Evolutionary conservation across 2,329 filamentous ascomycete genomes (phyloP), one percentile per base, ranked within the genome.

Genomic region (Venturia asperata): DNA sequence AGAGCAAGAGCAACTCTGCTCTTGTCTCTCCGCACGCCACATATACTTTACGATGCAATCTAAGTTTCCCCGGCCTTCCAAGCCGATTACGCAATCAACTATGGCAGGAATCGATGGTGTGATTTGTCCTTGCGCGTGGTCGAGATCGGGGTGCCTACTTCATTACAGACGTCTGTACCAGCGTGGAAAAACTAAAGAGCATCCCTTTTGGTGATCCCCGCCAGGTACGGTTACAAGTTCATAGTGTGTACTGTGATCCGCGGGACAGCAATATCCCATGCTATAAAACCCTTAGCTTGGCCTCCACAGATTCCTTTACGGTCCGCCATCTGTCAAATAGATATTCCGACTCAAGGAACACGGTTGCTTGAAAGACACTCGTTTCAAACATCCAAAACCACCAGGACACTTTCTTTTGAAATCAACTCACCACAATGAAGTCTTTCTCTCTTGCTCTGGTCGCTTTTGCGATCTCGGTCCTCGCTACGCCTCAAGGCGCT

Each of bases 401-500:
- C 19, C 13, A 7, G 5, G 7, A 52, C 47, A 52, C 1, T 1
- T n/a, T 4, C 19, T 13, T 37, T 58, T 58, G 30, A 56, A 1
- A 3, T 17, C 24, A 61, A 60, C n/a, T 1, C n/a, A 13, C 60
- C 15, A 69, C 27, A 0, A 74, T 74, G 72, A 73, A 69, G 66
- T 67, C 70, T 62, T 60, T 68, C 56, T 66, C 69, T 63, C 65
- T 68, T 37, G 67, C 67, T 43, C 67, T 68, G 34, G 56, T 72
- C 34, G 70, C 66, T 10, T 58, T 58, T n/a, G 30, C 52, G 64
- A 69, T 67, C 62, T 43, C 70, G n/a, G 68, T 67, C 15, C 67
- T 71, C 63, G 69, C 71, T 21, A 67, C 64, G 41, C 70, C 72
- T n/a, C 49, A 55, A 43, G 64, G 49, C 3, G 21, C 34, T 34